phyloP scores from a whole-genome alignment of 306 rosid species.

The Pyrus communis region DNA sequence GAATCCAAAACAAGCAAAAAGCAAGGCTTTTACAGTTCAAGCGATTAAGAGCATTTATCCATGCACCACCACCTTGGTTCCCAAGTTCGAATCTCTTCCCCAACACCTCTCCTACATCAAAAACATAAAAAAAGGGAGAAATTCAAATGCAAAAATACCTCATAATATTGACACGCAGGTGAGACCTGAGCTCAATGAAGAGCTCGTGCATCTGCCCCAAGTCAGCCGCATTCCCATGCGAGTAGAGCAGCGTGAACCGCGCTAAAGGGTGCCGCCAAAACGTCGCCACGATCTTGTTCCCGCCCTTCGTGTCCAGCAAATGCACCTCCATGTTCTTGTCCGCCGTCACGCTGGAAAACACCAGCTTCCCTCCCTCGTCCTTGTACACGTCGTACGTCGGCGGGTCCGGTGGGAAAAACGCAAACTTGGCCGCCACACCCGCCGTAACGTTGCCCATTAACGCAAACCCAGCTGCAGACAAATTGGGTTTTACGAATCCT shows the following conservation, averaged over 20 bases:
- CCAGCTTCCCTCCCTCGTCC: constrained; percentile 46
- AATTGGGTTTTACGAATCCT: background rate
- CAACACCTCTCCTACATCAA: background rate
- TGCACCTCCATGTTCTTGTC: constrained; percentile 67
- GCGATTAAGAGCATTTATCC: background rate
- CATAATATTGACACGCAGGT: constrained; percentile 91
- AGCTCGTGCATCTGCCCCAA: constrained; percentile 94
- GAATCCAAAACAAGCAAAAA: background rate
- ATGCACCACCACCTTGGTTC: background rate
- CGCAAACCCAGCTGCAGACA: constrained; percentile 20
- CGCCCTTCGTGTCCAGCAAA: constrained; percentile 57
- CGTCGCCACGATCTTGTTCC: constrained; percentile 75
- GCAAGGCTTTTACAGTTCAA: background rate
- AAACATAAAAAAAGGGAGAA: background rate
- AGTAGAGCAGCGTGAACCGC: constrained; percentile 76
- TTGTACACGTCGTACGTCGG: constrained; percentile 63
- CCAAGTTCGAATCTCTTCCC: background rate
- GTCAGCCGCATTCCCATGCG: constrained; percentile 99
- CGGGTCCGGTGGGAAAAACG: constrained; percentile 98
- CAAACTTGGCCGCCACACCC: constrained; percentile 88
- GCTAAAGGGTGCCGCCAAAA: constrained; percentile 88
- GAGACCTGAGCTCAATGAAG: constrained; percentile 92
- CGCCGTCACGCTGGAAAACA: constrained; percentile 62
- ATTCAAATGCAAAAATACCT: constrained; percentile 31
- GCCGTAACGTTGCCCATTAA: constrained; percentile 90